These are phyloP conservation scores for Trypanosoma congolense DNA, from an alignment of 208 protist genomes.

Conservation along the genomic window DNA sequence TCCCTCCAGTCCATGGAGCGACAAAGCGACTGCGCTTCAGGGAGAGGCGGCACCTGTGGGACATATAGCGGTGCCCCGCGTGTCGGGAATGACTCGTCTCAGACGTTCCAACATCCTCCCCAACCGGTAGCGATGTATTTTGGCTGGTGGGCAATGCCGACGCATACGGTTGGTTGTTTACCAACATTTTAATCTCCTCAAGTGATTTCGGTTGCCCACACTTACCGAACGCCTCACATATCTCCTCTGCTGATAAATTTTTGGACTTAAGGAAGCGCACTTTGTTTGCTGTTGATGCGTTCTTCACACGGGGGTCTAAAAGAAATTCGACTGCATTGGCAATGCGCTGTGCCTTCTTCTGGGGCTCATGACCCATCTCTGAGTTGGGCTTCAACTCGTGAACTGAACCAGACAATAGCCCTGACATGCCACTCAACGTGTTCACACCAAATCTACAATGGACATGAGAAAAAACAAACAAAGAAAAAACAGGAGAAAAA, in stretches of 20 bases:
- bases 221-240: slow-evolving; percentile 56
- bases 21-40: slow-evolving; percentile 14
- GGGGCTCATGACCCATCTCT: not conserved
- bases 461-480: not conserved
- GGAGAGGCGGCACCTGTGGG: slow-evolving; percentile 25
- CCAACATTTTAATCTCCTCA: slow-evolving; percentile 40
- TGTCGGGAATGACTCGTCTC: not conserved
- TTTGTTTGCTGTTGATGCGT: slow-evolving; percentile 45
- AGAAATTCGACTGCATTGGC: slow-evolving; percentile 56
- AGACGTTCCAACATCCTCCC: not conserved
- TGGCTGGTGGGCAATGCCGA: not conserved
- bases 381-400: not conserved
- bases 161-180: slow-evolving; percentile 2
- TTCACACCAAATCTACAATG: not conserved
- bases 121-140: not conserved
- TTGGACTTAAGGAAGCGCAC: slow-evolving; percentile 77
- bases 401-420: not conserved
- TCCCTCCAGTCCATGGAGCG: slow-evolving; percentile 62
- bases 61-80: slow-evolving; percentile 32
- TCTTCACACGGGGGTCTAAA: slow-evolving; percentile 48
- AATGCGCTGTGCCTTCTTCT: slow-evolving; percentile 12
- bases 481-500: slow-evolving; percentile 5
- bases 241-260: slow-evolving; percentile 57
- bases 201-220: slow-evolving; percentile 38
- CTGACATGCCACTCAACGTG: slow-evolving; percentile 1